Percentiles rank a stretch among this genome's conserved stretches.
Evolutionary conservation across 805 yeast genomes (phyloP).

Genomic region (Maudiozyma saulgeensis): DNA sequence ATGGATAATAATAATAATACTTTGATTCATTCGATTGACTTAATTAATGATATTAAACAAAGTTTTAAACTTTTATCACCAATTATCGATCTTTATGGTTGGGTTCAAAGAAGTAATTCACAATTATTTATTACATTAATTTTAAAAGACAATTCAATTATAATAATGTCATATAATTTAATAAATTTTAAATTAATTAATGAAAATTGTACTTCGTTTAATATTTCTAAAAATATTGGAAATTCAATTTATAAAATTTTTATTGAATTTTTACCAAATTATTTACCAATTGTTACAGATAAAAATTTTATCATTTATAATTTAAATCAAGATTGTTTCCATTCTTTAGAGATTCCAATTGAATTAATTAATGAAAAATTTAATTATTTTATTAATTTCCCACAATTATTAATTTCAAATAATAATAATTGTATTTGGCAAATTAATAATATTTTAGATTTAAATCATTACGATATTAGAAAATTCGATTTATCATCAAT

Average conservation of each 20-base stretch:
- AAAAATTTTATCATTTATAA: not conserved
- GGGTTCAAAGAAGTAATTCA: not conserved
- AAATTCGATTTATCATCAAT: conserved; percentile 2
- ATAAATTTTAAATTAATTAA: not conserved
- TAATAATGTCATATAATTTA: not conserved
- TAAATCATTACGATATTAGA: not conserved
- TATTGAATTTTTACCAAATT: not conserved
- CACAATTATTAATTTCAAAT: conserved; percentile 1
- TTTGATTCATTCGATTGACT: not conserved
- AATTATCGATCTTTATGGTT: not conserved
- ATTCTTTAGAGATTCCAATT: not conserved
- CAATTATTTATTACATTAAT: not conserved
- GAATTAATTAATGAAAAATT: not conserved
- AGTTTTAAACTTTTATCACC: not conserved
- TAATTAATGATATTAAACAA: not conserved
- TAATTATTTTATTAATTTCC: conserved; percentile 2
- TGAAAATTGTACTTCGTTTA: not conserved
- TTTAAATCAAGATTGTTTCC: not conserved
- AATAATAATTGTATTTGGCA: not conserved
- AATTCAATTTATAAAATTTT: not conserved
- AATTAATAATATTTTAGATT: conserved; percentile 1
- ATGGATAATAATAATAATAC: not conserved
- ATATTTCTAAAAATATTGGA: not conserved
- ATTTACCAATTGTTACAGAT: not conserved
- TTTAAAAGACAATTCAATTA: not conserved